Percentiles rank a stretch among this genome's conserved stretches.
phyloP scores from a whole-genome alignment of 371 early-diverging fungal genomes.

The Apophysomyces sp. region DNA sequence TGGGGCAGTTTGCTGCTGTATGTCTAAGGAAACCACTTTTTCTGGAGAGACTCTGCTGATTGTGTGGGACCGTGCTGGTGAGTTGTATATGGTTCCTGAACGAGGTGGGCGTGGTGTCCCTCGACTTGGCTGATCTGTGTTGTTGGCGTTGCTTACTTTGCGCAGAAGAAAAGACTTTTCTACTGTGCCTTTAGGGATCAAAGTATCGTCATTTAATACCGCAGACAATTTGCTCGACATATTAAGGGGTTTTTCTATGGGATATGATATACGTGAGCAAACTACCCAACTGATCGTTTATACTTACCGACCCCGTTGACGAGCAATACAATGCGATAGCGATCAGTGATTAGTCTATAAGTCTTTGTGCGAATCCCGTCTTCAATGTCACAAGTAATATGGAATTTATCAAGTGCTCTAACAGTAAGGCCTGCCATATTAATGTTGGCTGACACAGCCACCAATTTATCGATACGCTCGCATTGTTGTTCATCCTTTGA shows the following conservation, averaged over 20 bases:
- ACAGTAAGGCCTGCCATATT: conserved; percentile 32
- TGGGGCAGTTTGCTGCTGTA: neutral
- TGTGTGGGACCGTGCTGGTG: neutral
- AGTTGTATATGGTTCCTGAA: neutral
- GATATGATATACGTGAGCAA: no score
- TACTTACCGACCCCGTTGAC: conserved; percentile 10
- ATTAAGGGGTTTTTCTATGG: conserved; percentile 15
- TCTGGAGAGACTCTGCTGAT: neutral
- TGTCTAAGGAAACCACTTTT: neutral
- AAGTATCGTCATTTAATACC: conserved; percentile 10
- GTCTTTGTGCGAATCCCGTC: neutral
- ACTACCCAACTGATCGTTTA: no score
- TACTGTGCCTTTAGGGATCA: conserved; percentile 22
- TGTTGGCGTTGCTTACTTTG: neutral
- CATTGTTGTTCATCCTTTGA: conserved; percentile 7
- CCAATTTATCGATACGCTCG: conserved; percentile 45
- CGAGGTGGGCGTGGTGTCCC: neutral
- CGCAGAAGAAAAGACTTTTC: conserved; percentile 27
- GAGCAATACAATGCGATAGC: conserved; percentile 13
- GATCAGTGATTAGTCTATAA: neutral
- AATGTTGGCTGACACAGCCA: conserved; percentile 31
- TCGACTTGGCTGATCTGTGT: neutral
- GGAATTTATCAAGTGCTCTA: conserved; percentile 49
- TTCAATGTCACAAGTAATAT: conserved; percentile 25
- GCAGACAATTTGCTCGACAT: conserved; percentile 10